Base-by-base conservation (phyloP, 2,329 filamentous ascomycete species). In the Botrytis elliptica region DNA sequence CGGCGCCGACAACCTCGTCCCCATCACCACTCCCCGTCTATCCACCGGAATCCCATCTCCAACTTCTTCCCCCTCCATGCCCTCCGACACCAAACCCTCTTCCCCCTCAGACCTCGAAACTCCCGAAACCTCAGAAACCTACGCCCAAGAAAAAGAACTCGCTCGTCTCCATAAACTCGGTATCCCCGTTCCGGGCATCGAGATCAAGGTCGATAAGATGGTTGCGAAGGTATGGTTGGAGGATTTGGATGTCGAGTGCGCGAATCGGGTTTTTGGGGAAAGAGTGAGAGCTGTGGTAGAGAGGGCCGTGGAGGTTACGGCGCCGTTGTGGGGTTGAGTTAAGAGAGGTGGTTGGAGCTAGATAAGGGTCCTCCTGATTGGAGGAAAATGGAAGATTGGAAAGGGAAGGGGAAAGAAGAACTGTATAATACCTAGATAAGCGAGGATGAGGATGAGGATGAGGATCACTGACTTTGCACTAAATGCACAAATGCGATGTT, bases 151-250 rank as follows among this genome's bases (percentile, higher is more conserved):
- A 76, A 84, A 85, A 12, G 95, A 97, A 82, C 85, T 97, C 25
- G 90, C 92, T 74, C 86, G 95, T 22, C 85, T 98, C 66, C 93
- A 97, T 79, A 90, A 89, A 75, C 85, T 97, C 36, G 95, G 95
- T 3, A 95, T 98, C 46, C 94, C 95, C 0, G 94, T 98, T 0
- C 96, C 96, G 0, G 96, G 95, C 0, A 86, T 99, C 25, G 89
- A 92, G 75, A 94, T 99, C 83, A 91, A 88, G 79, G 92, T 98
- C 6, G 95, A 98, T 79, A 96, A 93, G 84, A 91, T 94, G 83
- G 86, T 92, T 71, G 96, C 95, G 10, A 92, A 90, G 75, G 91
- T 99, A 10, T 98, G 95, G 95, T 85, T 99, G 57, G 96, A 98
- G 85, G 90, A 93, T 77, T 83, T 98, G 63, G 94, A 97, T 78